Evolutionary conservation across 129 eudicot genomes (phyloP), one percentile per base, ranked within the genome.

Genomic region (Sambucus nigra): DNA sequence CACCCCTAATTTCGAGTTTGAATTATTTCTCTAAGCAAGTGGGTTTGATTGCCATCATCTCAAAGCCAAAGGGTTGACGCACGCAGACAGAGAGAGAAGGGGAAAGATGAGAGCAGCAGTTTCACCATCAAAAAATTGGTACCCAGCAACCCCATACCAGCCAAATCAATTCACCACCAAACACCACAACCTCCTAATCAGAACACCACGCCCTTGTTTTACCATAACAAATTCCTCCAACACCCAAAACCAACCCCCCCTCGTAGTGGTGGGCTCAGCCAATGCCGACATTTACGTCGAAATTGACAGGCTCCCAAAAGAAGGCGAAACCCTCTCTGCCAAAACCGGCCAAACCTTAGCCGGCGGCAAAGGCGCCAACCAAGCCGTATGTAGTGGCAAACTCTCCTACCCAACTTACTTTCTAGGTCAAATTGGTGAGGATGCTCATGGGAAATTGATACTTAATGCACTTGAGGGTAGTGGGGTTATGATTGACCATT

Each of bases 281-380:
- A 88, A 88, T 63, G 97, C 94, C 2, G 94, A 88, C 57, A 80
- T 88, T 17, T 88, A 84, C 51, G 97, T 88, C 5, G 97, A 88
- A 47, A 84, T 88, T 65, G 84, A 80, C 16, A 50, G 97, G 5
- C 74, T 88, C 9, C 97, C 97, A 0, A 57, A 59, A 59, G 73
- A 80, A 49, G 97, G 97, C 0, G 97, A 88, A 57, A 88, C 97
- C 2, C 29, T 88, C 1, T 84, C 94, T 0, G 97, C 97, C n/a
- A 68, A 68, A 2, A 74, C 82, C n/a, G 94, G 94, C 3, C 92
- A 80, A 35, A 88, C 94, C 26, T 62, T 88, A 14, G 97, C 94
- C 2, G 97, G 97, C 9, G 94, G 97, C 40, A 88, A 88, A 59
- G 97, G 97, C 18, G 97, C 97, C 11, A 88, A 88, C 26, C 97